Conservation (phyloP, 23 red algal species). For the Gracilariopsis chorda region DNA sequence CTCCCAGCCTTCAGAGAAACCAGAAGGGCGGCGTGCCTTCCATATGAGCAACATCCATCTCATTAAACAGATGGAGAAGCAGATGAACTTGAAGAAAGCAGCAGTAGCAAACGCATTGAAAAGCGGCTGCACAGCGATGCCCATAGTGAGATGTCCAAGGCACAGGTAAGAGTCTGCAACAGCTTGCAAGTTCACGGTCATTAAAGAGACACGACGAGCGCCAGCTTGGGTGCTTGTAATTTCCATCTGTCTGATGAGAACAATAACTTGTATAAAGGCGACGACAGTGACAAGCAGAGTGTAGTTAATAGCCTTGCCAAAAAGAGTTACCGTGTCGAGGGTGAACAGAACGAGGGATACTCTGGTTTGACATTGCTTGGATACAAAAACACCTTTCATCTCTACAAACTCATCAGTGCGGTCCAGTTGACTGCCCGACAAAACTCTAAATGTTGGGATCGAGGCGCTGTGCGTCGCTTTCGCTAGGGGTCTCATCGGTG, state of each 20-base stretch:
- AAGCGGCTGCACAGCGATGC: constrained; percentile 59
- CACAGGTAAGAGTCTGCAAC: constrained; percentile 77
- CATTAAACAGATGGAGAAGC: neutral
- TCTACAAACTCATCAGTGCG: constrained; percentile 35
- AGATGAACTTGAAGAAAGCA: neutral
- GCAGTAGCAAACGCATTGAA: constrained; percentile 70
- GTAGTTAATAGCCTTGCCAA: constrained; percentile 72
- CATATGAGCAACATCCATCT: constrained; percentile 38
- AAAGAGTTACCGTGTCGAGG: constrained; percentile 48
- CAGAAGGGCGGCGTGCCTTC: constrained; percentile 52
- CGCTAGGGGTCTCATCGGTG: constrained; percentile 10
- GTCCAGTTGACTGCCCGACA: too few relatives aligned
- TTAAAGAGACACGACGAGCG: constrained; percentile 50
- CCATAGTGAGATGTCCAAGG: constrained; percentile 63
- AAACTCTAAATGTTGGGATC: neutral
- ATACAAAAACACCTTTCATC: constrained; percentile 56
- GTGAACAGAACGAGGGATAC: constrained; percentile 48
- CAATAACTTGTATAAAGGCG: constrained; percentile 54
- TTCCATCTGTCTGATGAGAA: constrained; percentile 80
- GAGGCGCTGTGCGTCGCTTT: neutral
- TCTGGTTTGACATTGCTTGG: constrained; percentile 6
- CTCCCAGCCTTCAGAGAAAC: constrained; percentile 18
- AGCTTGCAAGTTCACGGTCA: constrained; percentile 70
- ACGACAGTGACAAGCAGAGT: constrained; percentile 60
- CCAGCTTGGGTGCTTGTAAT: constrained; percentile 60